Evolutionary conservation across 441 rosid species (phyloP), one percentile per base, ranked within the genome.

Genomic region (Metrosideros polymorpha): DNA sequence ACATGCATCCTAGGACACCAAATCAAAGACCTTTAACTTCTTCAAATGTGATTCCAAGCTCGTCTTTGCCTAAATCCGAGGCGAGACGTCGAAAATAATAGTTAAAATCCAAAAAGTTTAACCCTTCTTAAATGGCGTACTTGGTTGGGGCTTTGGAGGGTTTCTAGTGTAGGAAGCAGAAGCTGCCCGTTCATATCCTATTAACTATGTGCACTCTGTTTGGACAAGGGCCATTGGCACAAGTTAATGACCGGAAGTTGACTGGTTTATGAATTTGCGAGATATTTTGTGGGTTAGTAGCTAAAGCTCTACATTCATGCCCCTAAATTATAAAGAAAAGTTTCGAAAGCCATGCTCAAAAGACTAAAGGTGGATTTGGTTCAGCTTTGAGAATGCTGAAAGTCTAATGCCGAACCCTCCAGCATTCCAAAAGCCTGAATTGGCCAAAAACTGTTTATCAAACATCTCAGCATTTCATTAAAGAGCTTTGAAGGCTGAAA

Each of bases 61-160:
- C 7, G 8, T 71, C 22, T 9, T 71, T 13, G 2, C n/a, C n/a
- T 10, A 10, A 35, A 19, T 17, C 15, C 47, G 5, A 22, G 47
- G 17, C 47, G 22, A 71, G 0, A 19, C 27, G 17, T 9, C 2
- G 5, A 12, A 71, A 39, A n/a, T 3, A 19, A 22, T 35, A 5
- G 17, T 49, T 10, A 49, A 3, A 14, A 50, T 13, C 13, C 4
- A 0, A 35, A 10, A 22, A 0, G 79, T 35, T 3, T 6, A 12
- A 0, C 12, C 9, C 5, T 4, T 4, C 1, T 2, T 4, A 42
- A 66, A 35, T 10, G 77, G 77, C 9, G 8, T 4, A 19, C 77
- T 1, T 3, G 6, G 29, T 2, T 2, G 4, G 7, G 47, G n/a
- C 14, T 5, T 4, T 0, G 7, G 0, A 12, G 45, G 27, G 8